Conservation (phyloP, 1,284 basidiomycete genomes). For the Fomitopsis betulina region DNA sequence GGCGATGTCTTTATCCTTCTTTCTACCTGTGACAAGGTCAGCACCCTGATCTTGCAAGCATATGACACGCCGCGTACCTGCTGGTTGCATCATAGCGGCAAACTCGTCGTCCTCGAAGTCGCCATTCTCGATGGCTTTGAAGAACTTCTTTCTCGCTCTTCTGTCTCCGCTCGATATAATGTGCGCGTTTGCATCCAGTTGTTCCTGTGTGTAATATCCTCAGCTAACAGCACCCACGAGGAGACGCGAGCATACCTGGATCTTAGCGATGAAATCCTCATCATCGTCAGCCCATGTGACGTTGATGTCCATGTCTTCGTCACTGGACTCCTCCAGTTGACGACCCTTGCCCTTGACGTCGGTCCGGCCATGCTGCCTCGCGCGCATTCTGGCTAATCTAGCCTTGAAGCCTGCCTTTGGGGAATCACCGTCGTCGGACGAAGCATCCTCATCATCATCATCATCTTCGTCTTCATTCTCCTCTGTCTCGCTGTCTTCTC, state of each 20-base stretch:
- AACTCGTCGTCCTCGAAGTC: slow-evolving; percentile 43
- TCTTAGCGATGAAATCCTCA: slow-evolving; percentile 57
- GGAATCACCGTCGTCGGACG: slow-evolving; percentile 35
- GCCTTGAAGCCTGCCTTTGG: slow-evolving; percentile 51
- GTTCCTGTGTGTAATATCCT: slow-evolving; percentile 22
- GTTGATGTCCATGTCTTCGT: slow-evolving; percentile 27
- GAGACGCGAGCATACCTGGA: slow-evolving; percentile 43
- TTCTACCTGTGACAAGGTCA: slow-evolving; percentile 35
- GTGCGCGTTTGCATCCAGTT: slow-evolving; percentile 43
- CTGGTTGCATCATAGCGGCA: slow-evolving; percentile 18
- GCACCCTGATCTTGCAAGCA: background rate
- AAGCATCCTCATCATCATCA: slow-evolving; percentile 27
- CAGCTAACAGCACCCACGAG: background rate
- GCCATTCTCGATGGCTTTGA: slow-evolving; percentile 61
- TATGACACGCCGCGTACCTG: slow-evolving; percentile 20
- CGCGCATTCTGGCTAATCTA: slow-evolving; percentile 41
- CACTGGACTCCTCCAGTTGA: slow-evolving; percentile 22
- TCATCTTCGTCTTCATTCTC: slow-evolving; percentile 16
- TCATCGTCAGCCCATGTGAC: slow-evolving; percentile 57
- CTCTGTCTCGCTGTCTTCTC: slow-evolving; percentile 14
- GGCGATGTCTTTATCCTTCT: slow-evolving; percentile 59
- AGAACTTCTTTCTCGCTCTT: slow-evolving; percentile 54
- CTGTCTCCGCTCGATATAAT: slow-evolving; percentile 36
- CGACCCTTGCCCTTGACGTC: slow-evolving; percentile 38
- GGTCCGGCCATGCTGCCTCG: slow-evolving; percentile 12